Evolutionary conservation across 805 yeast genomes (phyloP).

Genomic region (Saturnispora zaruensis): DNA sequence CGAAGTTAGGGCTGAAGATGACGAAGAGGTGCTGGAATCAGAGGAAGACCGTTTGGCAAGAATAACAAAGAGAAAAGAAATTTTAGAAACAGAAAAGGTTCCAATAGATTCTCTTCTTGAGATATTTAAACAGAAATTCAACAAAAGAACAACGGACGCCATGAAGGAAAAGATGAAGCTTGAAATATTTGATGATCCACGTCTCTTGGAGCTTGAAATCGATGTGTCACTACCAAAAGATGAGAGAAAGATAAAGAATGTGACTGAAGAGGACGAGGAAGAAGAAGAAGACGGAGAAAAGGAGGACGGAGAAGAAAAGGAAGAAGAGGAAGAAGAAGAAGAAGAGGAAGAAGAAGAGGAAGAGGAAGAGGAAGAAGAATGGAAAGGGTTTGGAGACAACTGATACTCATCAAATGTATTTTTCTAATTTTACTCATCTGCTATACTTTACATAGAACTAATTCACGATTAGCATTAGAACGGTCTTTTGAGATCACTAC

Average conservation of each 20-base stretch:
- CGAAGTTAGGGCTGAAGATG: conserved; percentile 30
- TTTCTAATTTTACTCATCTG: background rate
- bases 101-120: conserved; percentile 49
- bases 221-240: conserved; percentile 22
- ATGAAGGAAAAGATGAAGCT: conserved; percentile 55
- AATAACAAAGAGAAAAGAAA: conserved; percentile 15
- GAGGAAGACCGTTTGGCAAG: conserved; percentile 11
- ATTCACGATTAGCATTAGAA: background rate
- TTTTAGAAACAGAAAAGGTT: conserved; percentile 22
- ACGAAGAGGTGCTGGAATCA: conserved; percentile 18
- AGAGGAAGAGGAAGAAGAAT: background rate
- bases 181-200: conserved; percentile 57
- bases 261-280: conserved; percentile 20
- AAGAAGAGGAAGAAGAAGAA: conserved; percentile 17
- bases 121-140: conserved; percentile 51
- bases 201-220: conserved; percentile 60
- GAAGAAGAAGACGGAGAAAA: conserved; percentile 23
- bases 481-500: no score
- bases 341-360: conserved; percentile 8
- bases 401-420: background rate
- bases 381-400: conserved; percentile 25
- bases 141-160: conserved; percentile 47
- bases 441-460: background rate
- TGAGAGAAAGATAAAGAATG: conserved; percentile 3
- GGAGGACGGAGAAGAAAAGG: conserved; percentile 21